Evolutionary conservation across 805 yeast species (phyloP).

Genomic region (Ogataea minuta): DNA sequence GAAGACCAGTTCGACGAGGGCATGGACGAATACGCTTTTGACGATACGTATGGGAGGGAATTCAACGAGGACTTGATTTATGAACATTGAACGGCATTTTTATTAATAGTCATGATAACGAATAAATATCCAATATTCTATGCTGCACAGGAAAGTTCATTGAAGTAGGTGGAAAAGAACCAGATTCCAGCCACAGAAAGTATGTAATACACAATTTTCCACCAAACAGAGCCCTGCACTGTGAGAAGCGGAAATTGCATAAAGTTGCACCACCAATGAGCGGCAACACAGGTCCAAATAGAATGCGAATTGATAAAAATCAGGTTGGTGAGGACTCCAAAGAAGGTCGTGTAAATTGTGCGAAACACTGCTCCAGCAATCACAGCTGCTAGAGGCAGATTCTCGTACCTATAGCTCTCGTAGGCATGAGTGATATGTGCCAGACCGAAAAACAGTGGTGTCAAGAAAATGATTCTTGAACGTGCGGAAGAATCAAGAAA

Average conservation of each 20-base stretch:
- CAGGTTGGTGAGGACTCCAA: constrained; percentile 66
- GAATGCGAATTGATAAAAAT: constrained; percentile 51
- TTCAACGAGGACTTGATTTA: constrained; percentile 12
- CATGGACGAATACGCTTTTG: constrained; percentile 14
- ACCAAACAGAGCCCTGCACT: constrained; percentile 15
- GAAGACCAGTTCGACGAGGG: constrained; percentile 12
- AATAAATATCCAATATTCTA: background rate
- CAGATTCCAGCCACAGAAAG: constrained; percentile 44
- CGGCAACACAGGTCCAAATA: constrained; percentile 54
- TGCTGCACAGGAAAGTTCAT: constrained; percentile 11
- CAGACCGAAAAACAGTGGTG: constrained; percentile 69
- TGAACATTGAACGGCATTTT: constrained; percentile 10
- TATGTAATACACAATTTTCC: constrained; percentile 37
- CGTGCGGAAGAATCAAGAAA: constrained; percentile 10
- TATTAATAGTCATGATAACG: constrained; percentile 1
- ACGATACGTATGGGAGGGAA: constrained; percentile 13
- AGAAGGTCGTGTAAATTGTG: constrained; percentile 60
- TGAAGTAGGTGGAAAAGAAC: constrained; percentile 35
- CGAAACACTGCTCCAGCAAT: constrained; percentile 48
- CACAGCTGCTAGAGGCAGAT: constrained; percentile 29
- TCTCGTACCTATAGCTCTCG: constrained; percentile 38
- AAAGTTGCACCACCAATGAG: constrained; percentile 67
- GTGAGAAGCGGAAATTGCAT: constrained; percentile 59
- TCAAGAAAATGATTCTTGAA: constrained; percentile 30
- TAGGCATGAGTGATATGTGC: constrained; percentile 79